phyloP scores from a whole-genome alignment of 2,329 filamentous ascomycete genomes.

The Calonectria pseudoreteaudii region DNA sequence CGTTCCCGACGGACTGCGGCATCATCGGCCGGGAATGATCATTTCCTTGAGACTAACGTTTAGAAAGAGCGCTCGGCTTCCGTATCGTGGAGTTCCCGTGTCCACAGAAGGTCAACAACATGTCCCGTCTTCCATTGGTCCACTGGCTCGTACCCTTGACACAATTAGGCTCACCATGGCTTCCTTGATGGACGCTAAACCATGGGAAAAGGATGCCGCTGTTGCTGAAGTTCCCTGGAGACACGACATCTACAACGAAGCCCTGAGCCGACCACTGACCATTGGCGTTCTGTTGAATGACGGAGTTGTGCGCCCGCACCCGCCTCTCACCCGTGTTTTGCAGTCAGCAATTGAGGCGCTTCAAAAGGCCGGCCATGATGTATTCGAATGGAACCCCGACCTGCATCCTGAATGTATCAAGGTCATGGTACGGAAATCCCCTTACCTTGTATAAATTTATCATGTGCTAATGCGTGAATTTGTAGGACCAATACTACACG shows the following conservation, averaged over 20 bases:
- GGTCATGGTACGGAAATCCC: conserved; percentile 56
- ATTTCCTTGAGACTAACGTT: fast-evolving
- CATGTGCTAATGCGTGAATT: not conserved
- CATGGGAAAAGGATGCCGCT: conserved; percentile 67
- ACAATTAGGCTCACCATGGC: conserved; percentile 63
- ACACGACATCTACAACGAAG: conserved; percentile 54
- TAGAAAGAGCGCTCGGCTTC: conserved; percentile 64
- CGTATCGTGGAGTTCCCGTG: conserved; percentile 69
- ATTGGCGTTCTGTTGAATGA: conserved; percentile 65
- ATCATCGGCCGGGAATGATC: not conserved
- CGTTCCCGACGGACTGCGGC: not conserved
- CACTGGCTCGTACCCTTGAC: conserved; percentile 59
- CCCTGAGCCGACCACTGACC: conserved; percentile 56
- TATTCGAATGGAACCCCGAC: conserved; percentile 63
- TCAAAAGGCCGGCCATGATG: conserved; percentile 61
- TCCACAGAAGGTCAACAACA: conserved; percentile 74
- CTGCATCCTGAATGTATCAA: conserved; percentile 67
- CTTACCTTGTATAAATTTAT: fast-evolving
- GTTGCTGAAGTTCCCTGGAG: conserved; percentile 67
- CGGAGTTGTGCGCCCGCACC: conserved; percentile 67
- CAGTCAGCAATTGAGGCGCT: conserved; percentile 52
- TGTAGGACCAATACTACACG: conserved; percentile 69
- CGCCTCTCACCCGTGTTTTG: conserved; percentile 60
- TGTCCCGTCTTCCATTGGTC: conserved; percentile 72
- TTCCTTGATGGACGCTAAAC: conserved; percentile 57